Conservation (phyloP, 2,329 filamentous ascomycete genomes). For the Aspergillus spinulosporus region DNA sequence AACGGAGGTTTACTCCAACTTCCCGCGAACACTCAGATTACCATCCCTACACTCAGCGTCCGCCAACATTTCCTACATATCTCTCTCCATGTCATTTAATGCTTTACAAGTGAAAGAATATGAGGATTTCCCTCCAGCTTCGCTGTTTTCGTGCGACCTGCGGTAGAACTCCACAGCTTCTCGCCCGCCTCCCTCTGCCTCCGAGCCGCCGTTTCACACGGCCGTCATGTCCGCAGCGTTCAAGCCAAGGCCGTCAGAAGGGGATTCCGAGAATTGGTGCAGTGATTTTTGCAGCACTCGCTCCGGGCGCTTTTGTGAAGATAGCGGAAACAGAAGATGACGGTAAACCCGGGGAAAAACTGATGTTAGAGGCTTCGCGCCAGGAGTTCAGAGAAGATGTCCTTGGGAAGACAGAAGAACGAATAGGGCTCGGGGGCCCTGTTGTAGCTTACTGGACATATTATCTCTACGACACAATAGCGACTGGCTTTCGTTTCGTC, state of each 20-base stretch:
- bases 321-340: conserved; percentile 54
- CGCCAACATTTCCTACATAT: neutral
- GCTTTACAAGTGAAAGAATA: conserved; percentile 35
- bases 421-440: conserved; percentile 59
- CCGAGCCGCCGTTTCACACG: conserved; percentile 33
- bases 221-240: conserved; percentile 26
- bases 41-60: neutral
- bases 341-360: conserved; percentile 71
- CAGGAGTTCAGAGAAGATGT: conserved; percentile 73
- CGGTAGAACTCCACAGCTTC: conserved; percentile 36
- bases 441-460: conserved; percentile 67
- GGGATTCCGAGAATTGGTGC: conserved; percentile 30
- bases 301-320: conserved; percentile 60
- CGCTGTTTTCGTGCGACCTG: conserved; percentile 53
- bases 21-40: conserved; percentile 2
- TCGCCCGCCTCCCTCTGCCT: conserved; percentile 31
- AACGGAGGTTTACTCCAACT: neutral
- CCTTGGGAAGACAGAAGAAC: conserved; percentile 60
- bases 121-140: conserved; percentile 52
- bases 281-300: conserved; percentile 49
- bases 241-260: conserved; percentile 20
- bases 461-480: conserved; percentile 69
- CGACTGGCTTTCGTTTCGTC: conserved; percentile 82
- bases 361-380: conserved; percentile 82
- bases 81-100: conserved; percentile 12